Percentiles rank a stretch among this genome's conserved stretches.
Evolutionary conservation across 768 basidiomycete species (phyloP).

Genomic region (Podaxis sp.): DNA sequence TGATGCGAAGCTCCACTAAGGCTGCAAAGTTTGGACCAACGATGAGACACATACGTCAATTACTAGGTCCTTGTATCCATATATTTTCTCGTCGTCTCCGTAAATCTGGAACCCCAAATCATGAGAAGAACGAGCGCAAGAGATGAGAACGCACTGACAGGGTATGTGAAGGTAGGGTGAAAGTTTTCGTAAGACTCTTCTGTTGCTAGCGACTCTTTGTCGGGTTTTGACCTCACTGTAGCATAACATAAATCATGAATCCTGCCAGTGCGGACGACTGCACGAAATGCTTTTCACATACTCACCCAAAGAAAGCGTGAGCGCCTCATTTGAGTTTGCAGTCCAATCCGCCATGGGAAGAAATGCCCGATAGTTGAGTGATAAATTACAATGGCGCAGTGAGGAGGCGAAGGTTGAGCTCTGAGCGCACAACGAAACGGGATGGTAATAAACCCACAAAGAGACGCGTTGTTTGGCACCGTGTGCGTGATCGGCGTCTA

Average conservation of each 20-base stretch:
- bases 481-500: not conserved
- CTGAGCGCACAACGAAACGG: not conserved
- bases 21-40: not conserved
- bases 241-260: not conserved
- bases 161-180: slow-evolving; percentile 91
- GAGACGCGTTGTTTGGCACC: slow-evolving; percentile 35
- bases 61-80: slow-evolving; percentile 83
- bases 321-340: slow-evolving; percentile 72
- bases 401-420: not conserved
- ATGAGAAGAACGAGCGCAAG: not conserved
- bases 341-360: slow-evolving; percentile 67
- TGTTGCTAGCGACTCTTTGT: slow-evolving; percentile 54
- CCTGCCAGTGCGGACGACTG: not conserved
- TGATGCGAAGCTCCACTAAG: slow-evolving; percentile 27
- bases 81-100: slow-evolving; percentile 95
- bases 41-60: slow-evolving; percentile 65
- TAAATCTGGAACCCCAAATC: slow-evolving; percentile 64
- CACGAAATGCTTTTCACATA: slow-evolving; percentile 1
- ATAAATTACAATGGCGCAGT: not conserved
- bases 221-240: slow-evolving; percentile 69
- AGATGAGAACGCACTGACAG: slow-evolving; percentile 47
- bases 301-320: slow-evolving; percentile 74
- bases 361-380: not conserved
- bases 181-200: slow-evolving; percentile 68
- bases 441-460: not conserved